Conservation (phyloP, 352 stramenopile genomes). For the Pythium rishiriense region DNA sequence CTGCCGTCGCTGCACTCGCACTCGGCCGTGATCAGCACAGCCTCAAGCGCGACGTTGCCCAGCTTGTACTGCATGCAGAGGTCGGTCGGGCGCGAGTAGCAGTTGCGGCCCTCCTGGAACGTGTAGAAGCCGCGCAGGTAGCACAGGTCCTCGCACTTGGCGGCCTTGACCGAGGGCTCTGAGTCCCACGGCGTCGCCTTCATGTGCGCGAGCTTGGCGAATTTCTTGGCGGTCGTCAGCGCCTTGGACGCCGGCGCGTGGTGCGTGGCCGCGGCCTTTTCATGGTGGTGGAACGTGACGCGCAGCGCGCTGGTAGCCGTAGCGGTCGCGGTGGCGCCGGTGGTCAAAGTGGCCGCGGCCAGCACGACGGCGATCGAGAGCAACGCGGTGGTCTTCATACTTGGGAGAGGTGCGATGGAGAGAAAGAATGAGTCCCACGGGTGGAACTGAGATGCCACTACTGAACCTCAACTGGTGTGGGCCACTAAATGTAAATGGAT, state of each 20-base stretch:
- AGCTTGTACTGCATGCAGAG: constrained; percentile 67
- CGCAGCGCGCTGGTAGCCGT: constrained; percentile 2
- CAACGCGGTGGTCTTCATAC: constrained; percentile 11
- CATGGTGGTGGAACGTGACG: constrained; percentile 13
- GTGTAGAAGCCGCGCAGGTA: constrained; percentile 57
- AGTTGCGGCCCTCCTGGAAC: constrained; percentile 62
- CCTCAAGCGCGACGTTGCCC: constrained; percentile 41
- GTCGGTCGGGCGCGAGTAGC: constrained; percentile 45
- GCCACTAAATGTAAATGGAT: too few relatives aligned
- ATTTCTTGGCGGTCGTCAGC: constrained; percentile 21
- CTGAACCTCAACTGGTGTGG: too few relatives aligned
- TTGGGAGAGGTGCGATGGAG: too few relatives aligned
- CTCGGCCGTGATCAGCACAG: constrained; percentile 57
- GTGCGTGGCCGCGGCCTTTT: constrained; percentile 3
- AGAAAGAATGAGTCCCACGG: too few relatives aligned
- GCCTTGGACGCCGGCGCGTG: not conserved
- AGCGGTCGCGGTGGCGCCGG: not conserved
- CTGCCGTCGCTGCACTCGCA: constrained; percentile 43
- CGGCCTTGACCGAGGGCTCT: constrained; percentile 37
- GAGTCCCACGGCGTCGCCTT: constrained; percentile 74
- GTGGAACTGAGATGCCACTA: too few relatives aligned
- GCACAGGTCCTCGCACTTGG: constrained; percentile 69
- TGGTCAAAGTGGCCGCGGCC: not conserved
- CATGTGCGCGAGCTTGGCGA: constrained; percentile 33
- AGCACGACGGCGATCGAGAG: constrained; percentile 13